Evolutionary conservation across 2,329 filamentous ascomycete species (phyloP), one percentile per base, ranked within the genome.

Genomic region (Penicillium sclerotigenum): DNA sequence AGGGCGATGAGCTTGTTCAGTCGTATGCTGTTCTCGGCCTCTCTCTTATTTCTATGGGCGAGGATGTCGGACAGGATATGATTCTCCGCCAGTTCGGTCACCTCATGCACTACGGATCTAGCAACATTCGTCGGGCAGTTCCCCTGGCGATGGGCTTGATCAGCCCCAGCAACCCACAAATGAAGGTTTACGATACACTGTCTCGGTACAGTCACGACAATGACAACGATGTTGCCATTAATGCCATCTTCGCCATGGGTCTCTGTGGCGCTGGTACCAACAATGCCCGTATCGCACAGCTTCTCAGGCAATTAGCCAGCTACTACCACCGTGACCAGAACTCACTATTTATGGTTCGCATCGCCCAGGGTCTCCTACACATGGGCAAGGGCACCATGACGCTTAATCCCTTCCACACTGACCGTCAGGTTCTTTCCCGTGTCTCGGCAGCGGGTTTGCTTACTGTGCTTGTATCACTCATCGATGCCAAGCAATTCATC

Each of bases 371-470:
- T 78, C 84, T 99, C 43, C 77, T 99, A 64, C 95, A 99, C 80
- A 97, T 97, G 92, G 95, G 95, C 79, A 99, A 99, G 81, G 94
- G 95, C 65, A 97, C 94, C 4, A 84, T 99, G 71, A 90, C 91
- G 3, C 83, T 97, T 69, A 97, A 90, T 75, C 94, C 94, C n/a
- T 99, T 99, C 88, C 94, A 99, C 80, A 97, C 93, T 18, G 95
- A 99, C 73, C 89, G 95, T 56, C 91, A 96, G 75, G 90, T 99
- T 24, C 84, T 99, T 53, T 99, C 94, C 3, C 86, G 90, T 59
- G 95, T 99, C 34, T 88, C 92, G 24, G 87, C 93, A 26, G 91
- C 91, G 16, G 93, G 94, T 66, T 82, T 99, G 45, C 83, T 99
- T 56, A 88, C 93, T 13, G 92, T 96, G 26, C 83, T 97, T 42